These are phyloP conservation scores for Terana coerulea DNA, from an alignment of 768 basidiomycete genomes.

Conservation along the genomic window DNA sequence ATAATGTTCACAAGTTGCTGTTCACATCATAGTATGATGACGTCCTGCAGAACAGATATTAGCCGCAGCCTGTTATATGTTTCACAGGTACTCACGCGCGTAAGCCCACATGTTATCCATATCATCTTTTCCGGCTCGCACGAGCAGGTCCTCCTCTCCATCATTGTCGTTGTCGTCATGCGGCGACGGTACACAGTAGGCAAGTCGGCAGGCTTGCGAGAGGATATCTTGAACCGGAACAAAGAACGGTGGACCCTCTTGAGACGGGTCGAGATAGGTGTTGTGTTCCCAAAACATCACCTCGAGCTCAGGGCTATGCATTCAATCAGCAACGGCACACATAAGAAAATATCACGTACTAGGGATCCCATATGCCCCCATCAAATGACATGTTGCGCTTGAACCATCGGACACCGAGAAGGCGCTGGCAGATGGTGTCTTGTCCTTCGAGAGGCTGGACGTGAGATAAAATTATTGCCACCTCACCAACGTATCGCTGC, in stretches of 20 bases:
- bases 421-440: background rate
- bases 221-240: background rate
- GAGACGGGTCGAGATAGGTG: background rate
- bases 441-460: background rate
- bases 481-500: slow-evolving; percentile 5
- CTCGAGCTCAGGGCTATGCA: slow-evolving; percentile 6
- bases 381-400: background rate
- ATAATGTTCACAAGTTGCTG: too few relatives aligned
- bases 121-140: background rate
- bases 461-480: background rate
- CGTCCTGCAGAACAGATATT: background rate
- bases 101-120: slow-evolving; percentile 2
- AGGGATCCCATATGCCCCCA: background rate
- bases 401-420: slow-evolving; percentile 8
- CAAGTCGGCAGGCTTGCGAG: slow-evolving; percentile 1
- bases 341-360: background rate
- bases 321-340: background rate
- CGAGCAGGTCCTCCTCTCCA: background rate
- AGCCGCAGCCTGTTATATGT: background rate
- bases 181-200: background rate
- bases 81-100: background rate
- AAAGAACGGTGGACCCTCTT: background rate
- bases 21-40: background rate
- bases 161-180: background rate
- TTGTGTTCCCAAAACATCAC: background rate